Evolutionary conservation across 2,329 filamentous ascomycete species (phyloP).

Genomic region (Penicillium capsulatum): DNA sequence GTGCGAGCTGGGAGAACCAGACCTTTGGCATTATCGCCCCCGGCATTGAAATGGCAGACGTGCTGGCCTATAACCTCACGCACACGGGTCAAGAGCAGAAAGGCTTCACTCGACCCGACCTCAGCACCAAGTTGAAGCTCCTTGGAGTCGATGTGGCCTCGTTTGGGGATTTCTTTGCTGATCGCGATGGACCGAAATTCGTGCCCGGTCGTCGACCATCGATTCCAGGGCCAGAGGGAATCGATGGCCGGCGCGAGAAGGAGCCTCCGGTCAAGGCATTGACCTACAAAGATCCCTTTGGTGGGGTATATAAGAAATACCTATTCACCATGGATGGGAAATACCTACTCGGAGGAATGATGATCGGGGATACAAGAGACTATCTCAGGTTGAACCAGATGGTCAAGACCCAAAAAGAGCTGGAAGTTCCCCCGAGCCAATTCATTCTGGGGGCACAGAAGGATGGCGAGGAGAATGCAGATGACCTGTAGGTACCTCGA

Average conservation of each 20-base stretch:
- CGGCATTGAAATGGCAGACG: slow-evolving; percentile 87
- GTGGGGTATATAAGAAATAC: slow-evolving; percentile 89
- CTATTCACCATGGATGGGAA: slow-evolving; percentile 86
- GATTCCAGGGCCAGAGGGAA: slow-evolving; percentile 39
- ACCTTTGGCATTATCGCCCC: slow-evolving; percentile 86
- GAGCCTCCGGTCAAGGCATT: slow-evolving; percentile 69
- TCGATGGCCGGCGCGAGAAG: slow-evolving; percentile 37
- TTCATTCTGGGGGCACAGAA: slow-evolving; percentile 77
- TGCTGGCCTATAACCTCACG: slow-evolving; percentile 86
- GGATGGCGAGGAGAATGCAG: slow-evolving; percentile 67
- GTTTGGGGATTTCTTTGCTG: slow-evolving; percentile 91
- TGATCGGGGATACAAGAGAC: slow-evolving; percentile 89
- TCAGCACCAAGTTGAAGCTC: slow-evolving; percentile 88
- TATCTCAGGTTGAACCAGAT: slow-evolving; percentile 85
- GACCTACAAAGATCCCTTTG: slow-evolving; percentile 84
- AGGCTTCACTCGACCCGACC: slow-evolving; percentile 73
- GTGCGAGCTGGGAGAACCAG: slow-evolving; percentile 81
- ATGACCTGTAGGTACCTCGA: slow-evolving; percentile 57
- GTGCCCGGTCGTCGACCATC: slow-evolving; percentile 57
- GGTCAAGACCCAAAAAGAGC: slow-evolving; percentile 74
- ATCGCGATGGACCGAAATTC: slow-evolving; percentile 72
- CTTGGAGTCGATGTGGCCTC: slow-evolving; percentile 87
- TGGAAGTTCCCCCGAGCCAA: slow-evolving; percentile 74
- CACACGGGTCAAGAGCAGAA: slow-evolving; percentile 66
- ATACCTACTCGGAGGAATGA: slow-evolving; percentile 90